Evolutionary conservation across 2,329 filamentous ascomycete species (phyloP).

Genomic region (Ophiostoma australiae): DNA sequence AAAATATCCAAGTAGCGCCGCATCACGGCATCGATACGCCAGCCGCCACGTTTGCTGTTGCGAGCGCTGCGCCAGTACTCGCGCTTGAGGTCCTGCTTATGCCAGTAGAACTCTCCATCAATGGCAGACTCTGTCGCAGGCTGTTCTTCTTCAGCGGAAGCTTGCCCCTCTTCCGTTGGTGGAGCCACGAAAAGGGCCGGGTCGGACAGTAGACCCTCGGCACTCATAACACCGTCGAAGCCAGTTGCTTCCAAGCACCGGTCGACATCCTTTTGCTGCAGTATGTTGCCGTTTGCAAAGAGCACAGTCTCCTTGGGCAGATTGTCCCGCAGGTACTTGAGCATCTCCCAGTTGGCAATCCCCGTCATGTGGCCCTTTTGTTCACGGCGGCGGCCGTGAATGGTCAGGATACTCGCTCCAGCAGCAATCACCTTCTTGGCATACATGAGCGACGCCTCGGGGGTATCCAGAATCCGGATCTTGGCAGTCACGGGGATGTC

Average conservation of each 20-base stretch:
- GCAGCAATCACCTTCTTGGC: slow-evolving; percentile 80
- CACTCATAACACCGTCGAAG: slow-evolving; percentile 90
- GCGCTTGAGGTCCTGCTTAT: slow-evolving; percentile 42
- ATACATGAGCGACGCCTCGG: slow-evolving; percentile 81
- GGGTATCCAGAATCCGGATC: slow-evolving; percentile 82
- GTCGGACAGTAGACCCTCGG: slow-evolving; percentile 90
- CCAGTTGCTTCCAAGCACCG: slow-evolving; percentile 76
- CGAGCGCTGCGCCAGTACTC: slow-evolving; percentile 77
- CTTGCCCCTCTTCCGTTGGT: slow-evolving; percentile 39
- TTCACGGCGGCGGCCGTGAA: slow-evolving; percentile 82
- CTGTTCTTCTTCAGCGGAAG: not conserved
- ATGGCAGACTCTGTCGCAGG: not conserved
- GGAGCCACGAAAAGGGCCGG: slow-evolving; percentile 75
- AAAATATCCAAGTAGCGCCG: slow-evolving; percentile 88
- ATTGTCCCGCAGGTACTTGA: slow-evolving; percentile 75
- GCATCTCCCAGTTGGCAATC: slow-evolving; percentile 82
- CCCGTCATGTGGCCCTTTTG: slow-evolving; percentile 97
- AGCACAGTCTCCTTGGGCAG: slow-evolving; percentile 84
- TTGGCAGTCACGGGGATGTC: slow-evolving; percentile 88
- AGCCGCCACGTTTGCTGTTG: slow-evolving; percentile 67
- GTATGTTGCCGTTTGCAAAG: slow-evolving; percentile 93
- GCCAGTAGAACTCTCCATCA: slow-evolving; percentile 22
- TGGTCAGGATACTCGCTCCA: slow-evolving; percentile 86
- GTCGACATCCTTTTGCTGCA: slow-evolving; percentile 73
- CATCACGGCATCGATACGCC: slow-evolving; percentile 80